Percentiles rank a stretch among this genome's conserved stretches.
These are phyloP conservation scores for Edaphochlamys debaryana DNA, from an alignment of 139 green algal species.

Conservation along the genomic window DNA sequence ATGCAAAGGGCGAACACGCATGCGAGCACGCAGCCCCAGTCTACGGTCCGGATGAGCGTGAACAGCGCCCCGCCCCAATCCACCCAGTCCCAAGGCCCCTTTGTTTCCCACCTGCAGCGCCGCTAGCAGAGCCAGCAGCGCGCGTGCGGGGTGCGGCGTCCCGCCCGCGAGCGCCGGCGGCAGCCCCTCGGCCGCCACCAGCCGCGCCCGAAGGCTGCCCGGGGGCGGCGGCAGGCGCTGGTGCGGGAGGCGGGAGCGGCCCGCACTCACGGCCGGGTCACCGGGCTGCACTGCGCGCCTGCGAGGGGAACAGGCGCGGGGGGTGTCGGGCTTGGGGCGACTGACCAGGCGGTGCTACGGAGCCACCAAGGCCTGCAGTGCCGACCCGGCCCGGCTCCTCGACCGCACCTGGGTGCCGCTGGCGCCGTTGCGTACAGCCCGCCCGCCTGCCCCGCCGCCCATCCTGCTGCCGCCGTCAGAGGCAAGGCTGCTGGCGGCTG, in stretches of 20 bases:
- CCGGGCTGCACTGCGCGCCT: not conserved
- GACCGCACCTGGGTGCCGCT: not conserved
- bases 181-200: constrained; percentile 14
- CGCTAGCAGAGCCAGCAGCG: constrained; percentile 33
- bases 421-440: not conserved
- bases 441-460: not conserved
- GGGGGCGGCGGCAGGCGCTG: not conserved
- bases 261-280: not conserved
- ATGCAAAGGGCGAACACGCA: too few relatives aligned
- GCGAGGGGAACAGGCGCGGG: too few relatives aligned
- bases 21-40: too few relatives aligned
- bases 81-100: too few relatives aligned
- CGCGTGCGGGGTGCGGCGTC: not conserved
- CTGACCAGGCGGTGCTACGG: not conserved
- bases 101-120: constrained; percentile 37
- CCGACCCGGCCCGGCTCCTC: too few relatives aligned
- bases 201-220: not conserved
- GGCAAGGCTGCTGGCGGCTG: not conserved
- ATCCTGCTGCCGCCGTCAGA: not conserved
- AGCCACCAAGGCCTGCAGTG: not conserved
- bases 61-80: too few relatives aligned
- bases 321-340: not conserved
- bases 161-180: not conserved
- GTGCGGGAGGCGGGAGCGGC: not conserved
- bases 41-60: too few relatives aligned